Base-by-base conservation (phyloP, 1,284 basidiomycete genomes). In the Cutaneotrichosporon dermatis region DNA sequence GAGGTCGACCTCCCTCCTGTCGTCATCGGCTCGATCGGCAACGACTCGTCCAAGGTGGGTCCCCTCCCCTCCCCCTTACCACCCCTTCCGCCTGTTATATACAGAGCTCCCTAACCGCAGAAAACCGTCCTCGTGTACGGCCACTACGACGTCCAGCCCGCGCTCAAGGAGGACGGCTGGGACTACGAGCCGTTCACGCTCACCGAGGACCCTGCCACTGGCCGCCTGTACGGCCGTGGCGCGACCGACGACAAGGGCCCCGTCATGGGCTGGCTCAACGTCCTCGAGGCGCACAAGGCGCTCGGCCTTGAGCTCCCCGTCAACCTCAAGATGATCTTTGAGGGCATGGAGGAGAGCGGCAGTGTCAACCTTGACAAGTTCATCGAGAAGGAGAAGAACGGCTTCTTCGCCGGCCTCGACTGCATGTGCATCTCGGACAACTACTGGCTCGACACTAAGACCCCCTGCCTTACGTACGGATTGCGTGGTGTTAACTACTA, bases 291-390 rank as follows among this genome's bases (percentile, higher is more conserved):
- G 49, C 93, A 98, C 77, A 77, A 82, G 68, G 75, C 86, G 63
- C 84, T 87, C 51, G 83, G 84, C 44, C 82, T 88, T 57, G 85
- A 88, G 54, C 83, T 99, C 15, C 95, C 95, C 1, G 95, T 99
- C 56, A 99, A 99, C 79, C 79, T 99, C 67, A 86, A 88, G 70
- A 88, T 93, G 82, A 92, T 90, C 81, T 94, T 99, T 72, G 95
- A 99, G 78, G 93, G 95, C 7, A 99, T 99, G 96, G 95, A 99
- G 79, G 95, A 99, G 81, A 89, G 84, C 68, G 95, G 95, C 6
- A 92, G 89, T 48, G 91, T 93, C 70, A 93, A 93, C 6, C 83
- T 99, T 10, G 94, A 98, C 73, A 90, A 90, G 55, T 85, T 97
- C 53, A 93, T 99, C 67, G 80, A 84, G 64, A 82, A 82, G 53